Percentiles rank a stretch among this genome's conserved stretches.
Conservation (phyloP, 2,329 filamentous ascomycete genomes). For the Neofusicoccum umdonicola region DNA sequence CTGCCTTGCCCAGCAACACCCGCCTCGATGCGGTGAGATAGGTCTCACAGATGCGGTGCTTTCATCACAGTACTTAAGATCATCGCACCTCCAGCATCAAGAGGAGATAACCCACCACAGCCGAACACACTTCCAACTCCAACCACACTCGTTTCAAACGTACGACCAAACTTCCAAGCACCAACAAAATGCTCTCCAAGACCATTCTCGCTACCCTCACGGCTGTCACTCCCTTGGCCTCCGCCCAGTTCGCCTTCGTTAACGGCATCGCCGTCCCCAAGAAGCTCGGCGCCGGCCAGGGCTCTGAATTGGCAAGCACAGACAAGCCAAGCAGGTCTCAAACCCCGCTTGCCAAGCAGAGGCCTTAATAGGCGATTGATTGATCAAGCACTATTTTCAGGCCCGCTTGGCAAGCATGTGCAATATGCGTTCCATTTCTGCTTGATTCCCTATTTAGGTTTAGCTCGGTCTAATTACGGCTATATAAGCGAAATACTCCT, state of each 20-base stretch:
- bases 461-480: too few relatives aligned
- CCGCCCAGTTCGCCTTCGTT: not conserved
- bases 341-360: too few relatives aligned
- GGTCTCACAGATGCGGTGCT: too few relatives aligned
- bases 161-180: not conserved
- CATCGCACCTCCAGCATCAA: not conserved
- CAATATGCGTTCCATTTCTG: too few relatives aligned
- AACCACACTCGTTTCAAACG: not conserved
- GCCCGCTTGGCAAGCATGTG: too few relatives aligned
- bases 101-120: not conserved
- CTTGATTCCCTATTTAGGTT: too few relatives aligned
- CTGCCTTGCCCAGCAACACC: not conserved
- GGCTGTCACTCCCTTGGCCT: not conserved
- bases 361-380: too few relatives aligned
- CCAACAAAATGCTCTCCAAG: not conserved
- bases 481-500: too few relatives aligned
- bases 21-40: not conserved
- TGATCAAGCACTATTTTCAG: too few relatives aligned
- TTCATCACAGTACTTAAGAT: not conserved
- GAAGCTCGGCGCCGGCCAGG: too few relatives aligned
- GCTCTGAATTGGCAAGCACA: too few relatives aligned
- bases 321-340: too few relatives aligned
- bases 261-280: not conserved
- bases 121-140: not conserved
- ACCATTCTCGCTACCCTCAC: not conserved